A percentile compares a stretch with the other conserved stretches of the same genome.
Evolutionary conservation across 495 filamentous ascomycete species (phyloP).

Genomic region (Evansstolkia leycettana): DNA sequence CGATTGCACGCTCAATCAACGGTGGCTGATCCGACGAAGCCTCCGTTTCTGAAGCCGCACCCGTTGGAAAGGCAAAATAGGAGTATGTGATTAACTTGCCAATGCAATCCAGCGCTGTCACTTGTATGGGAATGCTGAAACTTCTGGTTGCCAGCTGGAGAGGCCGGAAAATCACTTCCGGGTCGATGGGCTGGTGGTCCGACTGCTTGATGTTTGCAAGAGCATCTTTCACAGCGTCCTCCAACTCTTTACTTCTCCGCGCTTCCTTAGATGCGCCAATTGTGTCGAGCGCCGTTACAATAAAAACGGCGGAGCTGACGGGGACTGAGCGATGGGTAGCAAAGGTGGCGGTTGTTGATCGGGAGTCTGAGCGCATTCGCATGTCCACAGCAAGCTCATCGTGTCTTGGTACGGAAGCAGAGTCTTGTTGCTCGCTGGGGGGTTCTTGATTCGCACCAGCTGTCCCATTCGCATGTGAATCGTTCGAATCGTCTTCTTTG

Average conservation of each 20-base stretch:
- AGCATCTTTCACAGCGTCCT: constrained; percentile 67
- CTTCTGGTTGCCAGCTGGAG: constrained; percentile 78
- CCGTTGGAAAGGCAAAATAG: constrained; percentile 73
- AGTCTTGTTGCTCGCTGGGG: constrained; percentile 3
- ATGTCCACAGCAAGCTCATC: constrained; percentile 20
- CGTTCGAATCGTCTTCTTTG: constrained; percentile 3
- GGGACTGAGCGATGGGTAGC: constrained; percentile 41
- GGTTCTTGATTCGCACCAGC: constrained; percentile 4
- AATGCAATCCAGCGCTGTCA: constrained; percentile 90
- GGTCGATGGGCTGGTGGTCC: constrained; percentile 58
- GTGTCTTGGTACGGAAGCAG: constrained; percentile 4
- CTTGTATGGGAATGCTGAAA: constrained; percentile 69
- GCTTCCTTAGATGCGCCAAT: constrained; percentile 86
- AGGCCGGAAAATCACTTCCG: constrained; percentile 83
- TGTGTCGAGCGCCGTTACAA: constrained; percentile 79
- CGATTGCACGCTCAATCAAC: constrained; percentile 93
- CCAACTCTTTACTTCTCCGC: constrained; percentile 63
- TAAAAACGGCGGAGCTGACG: constrained; percentile 89
- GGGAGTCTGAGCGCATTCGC: constrained; percentile 43
- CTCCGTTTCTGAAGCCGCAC: constrained; percentile 25
- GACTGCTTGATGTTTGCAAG: constrained; percentile 69
- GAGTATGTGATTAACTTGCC: constrained; percentile 98
- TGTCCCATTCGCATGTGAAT: constrained; percentile 1
- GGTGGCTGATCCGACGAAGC: constrained; percentile 38
- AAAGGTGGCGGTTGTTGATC: constrained; percentile 43